Base-by-base conservation (phyloP, 176 grass and related monocot genomes). In the Puccinellia tenuiflora region DNA sequence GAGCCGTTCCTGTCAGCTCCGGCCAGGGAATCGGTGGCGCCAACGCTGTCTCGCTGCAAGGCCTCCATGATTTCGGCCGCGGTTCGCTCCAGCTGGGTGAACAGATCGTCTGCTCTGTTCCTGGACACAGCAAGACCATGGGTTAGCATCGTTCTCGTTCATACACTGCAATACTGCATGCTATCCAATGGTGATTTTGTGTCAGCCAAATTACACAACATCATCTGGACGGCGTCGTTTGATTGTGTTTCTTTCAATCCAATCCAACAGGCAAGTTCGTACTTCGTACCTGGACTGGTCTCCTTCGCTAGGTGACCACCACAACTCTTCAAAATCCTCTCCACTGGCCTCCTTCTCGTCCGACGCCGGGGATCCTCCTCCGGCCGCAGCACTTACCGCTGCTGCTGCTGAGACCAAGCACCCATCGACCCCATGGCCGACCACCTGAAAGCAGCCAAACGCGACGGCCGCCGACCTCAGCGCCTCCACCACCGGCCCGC, bases 391-490 rank as follows among this genome's bases (percentile, higher is more conserved):
- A 24, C 67, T 18, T 1, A 55, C 53, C 50, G 84, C 81, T 45
- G 42, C 42, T 22, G 83, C 74, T 10, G 83, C 75, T 7, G 77
- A 66, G 9, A 89, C 28, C 20, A 91, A 55, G 15, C 63, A 56
- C 20, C 10, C 40, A n/a, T 88, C 51, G 56, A 96, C 75, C n/a
- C 83, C 90, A 71, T 93, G 90, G 33, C 86, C 86, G 18, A 86
- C 65, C 66, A 88, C 76, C 80, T 90, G 88, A 73, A 95, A 95
- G 80, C 88, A 90, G 17, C 85, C 90, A 70, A 90, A 76, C 46
- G 76, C 66, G 67, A 75, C 76, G 37, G 90, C 90, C 9, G 88
- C 79, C 29, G 88, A 92, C 76, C 76, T 89, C 51, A 96, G 47
- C 14, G 59, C 33, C 67, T 85, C 81, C 40, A 31, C 78, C 35